A percentile compares a stretch with the other conserved stretches of the same genome.
Conservation (phyloP, 768 basidiomycete species). For the Trametes maxima region DNA sequence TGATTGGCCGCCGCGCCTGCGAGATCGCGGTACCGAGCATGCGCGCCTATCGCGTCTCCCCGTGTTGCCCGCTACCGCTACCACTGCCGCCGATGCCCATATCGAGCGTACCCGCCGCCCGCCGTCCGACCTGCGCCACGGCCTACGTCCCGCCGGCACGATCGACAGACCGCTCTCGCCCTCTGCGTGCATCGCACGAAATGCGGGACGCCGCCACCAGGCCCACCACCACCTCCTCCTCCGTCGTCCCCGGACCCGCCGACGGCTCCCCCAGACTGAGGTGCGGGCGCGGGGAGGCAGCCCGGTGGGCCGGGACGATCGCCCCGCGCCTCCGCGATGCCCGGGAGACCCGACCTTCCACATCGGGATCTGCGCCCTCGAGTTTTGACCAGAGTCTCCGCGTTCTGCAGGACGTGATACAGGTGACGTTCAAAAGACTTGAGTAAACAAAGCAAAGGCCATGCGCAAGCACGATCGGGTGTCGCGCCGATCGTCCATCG, state of each 20-base stretch:
- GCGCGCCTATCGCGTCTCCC: neutral
- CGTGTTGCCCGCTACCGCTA: neutral
- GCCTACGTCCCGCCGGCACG: neutral
- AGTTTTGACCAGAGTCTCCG: neutral
- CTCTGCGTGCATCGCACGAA: neutral
- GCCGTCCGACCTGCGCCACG: neutral
- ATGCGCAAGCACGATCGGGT: too few relatives aligned
- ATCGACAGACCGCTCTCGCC: neutral
- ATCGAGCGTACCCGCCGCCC: conserved; percentile 7
- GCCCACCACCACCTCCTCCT: neutral
- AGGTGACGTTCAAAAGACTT: too few relatives aligned
- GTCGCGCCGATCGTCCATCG: too few relatives aligned
- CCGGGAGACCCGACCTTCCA: too few relatives aligned
- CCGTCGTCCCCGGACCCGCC: too few relatives aligned
- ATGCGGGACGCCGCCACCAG: neutral
- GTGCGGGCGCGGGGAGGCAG: neutral
- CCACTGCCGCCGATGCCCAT: too few relatives aligned
- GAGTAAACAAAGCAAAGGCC: too few relatives aligned
- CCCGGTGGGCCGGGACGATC: neutral
- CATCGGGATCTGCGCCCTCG: neutral
- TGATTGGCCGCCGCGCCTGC: neutral
- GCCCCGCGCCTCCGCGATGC: too few relatives aligned
- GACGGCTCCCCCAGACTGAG: too few relatives aligned
- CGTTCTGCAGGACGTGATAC: too few relatives aligned
- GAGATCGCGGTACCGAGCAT: too few relatives aligned